These are phyloP conservation scores for Mycena leptocephala DNA, from an alignment of 768 basidiomycete genomes.

Conservation along the genomic window DNA sequence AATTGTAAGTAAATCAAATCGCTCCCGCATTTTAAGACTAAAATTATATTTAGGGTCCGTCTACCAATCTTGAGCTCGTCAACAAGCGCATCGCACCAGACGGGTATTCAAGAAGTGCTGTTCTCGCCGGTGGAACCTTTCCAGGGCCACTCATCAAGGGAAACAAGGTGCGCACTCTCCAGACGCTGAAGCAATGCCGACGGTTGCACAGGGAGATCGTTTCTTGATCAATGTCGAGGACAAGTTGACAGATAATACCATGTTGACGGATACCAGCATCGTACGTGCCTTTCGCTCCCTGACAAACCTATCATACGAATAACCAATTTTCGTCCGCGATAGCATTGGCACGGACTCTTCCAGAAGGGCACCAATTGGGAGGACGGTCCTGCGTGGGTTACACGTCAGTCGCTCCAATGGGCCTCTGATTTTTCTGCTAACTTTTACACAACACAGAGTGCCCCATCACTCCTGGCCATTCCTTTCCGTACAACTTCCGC, in stretches of 20 bases:
- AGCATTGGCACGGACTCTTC: slow-evolving; percentile 47
- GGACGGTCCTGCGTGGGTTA: slow-evolving; percentile 46
- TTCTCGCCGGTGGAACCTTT: background rate
- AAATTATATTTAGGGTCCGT: background rate
- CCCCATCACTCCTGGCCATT: slow-evolving; percentile 2
- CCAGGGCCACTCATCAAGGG: slow-evolving; percentile 36
- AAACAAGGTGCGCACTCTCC: slow-evolving; percentile 19
- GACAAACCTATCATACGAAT: background rate
- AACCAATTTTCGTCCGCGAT: too few species aligned
- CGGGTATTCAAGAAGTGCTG: background rate
- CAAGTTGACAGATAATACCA: slow-evolving; percentile 52
- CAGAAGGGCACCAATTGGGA: slow-evolving; percentile 41
- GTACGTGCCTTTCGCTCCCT: slow-evolving; percentile 44
- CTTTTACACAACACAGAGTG: background rate
- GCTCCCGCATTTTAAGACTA: background rate
- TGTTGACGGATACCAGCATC: slow-evolving; percentile 56
- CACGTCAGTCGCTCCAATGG: background rate
- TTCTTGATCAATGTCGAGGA: slow-evolving; percentile 58
- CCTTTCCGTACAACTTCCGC: slow-evolving; percentile 15
- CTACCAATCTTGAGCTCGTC: background rate
- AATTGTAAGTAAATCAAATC: background rate
- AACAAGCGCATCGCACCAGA: slow-evolving; percentile 18
- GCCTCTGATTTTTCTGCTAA: too few species aligned
- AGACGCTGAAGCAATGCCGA: background rate
- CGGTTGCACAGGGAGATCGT: slow-evolving; percentile 28